Evolutionary conservation across 805 yeast genomes (phyloP), one percentile per base, ranked within the genome.

Genomic region (Starmerella bacillaris): DNA sequence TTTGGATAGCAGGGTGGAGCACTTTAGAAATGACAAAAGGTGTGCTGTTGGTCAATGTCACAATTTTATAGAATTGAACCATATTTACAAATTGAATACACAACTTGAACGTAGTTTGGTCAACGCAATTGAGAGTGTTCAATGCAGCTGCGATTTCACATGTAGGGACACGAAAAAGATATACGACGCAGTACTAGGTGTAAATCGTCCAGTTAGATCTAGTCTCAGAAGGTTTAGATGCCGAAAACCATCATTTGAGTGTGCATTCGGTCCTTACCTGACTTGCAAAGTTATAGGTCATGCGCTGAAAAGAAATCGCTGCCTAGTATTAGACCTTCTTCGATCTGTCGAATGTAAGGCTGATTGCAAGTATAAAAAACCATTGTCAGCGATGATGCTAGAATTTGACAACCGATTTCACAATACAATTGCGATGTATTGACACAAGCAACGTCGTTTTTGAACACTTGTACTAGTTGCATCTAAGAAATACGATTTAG

Each of bases 61-160:
- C 12, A 41, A 44, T 27, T 5, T 40, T 9, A 31, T 27, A 27
- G 37, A 40, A 12, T 34, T 45, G 20, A 7, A 27, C 6, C 21
- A 31, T 20, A 24, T 45, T 18, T 41, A 42, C 27, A 5, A 14
- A 14, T n/a, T 28, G 20, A 32, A 19, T 27, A 18, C 33, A 3
- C 38, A 35, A 18, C 24, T 44, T 4, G 41, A 40, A 18, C 22
- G 24, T n/a, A 19, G 14, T 27, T 29, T 45, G n/a, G 39, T 32
- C n/a, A 26, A 28, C 4, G n/a, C 40, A 12, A 37, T 35, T 5
- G 48, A 44, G 15, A 47, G 40, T 22, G 26, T 45, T 12, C 41
- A 36, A 17, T 22, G 31, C 31, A 36, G 37, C 32, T 36, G 44
- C 35, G 31, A 28, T 24, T 39, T 42, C 37, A 33, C 29, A 15